phyloP scores from a whole-genome alignment of 1,284 basidiomycete genomes.

The Moesziomyces parantarcticus region DNA sequence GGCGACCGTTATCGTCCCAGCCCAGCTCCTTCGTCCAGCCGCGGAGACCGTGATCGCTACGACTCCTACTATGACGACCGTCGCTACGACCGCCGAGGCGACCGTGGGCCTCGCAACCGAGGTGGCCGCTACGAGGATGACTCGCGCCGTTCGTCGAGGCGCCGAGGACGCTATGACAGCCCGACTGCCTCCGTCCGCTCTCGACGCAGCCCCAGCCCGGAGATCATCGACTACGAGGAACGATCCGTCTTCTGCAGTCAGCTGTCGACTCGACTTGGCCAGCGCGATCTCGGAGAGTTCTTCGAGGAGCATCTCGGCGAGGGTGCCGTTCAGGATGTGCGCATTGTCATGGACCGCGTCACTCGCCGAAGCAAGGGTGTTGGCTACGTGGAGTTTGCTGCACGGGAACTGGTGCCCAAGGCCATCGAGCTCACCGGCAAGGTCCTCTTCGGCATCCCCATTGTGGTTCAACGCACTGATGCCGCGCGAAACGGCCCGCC shows the following conservation, averaged over 20 bases:
- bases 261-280: conserved; percentile 92
- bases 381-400: conserved; percentile 94
- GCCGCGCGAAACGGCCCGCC: conserved; percentile 83
- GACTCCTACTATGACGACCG: conserved; percentile 46
- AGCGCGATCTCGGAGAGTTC: conserved; percentile 95
- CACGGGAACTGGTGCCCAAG: conserved; percentile 88
- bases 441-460: conserved; percentile 95
- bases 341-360: conserved; percentile 92
- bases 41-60: conserved; percentile 33
- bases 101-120: conserved; percentile 19
- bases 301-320: conserved; percentile 95
- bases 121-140: conserved; percentile 33
- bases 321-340: conserved; percentile 88
- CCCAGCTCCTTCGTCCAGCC: conserved; percentile 29
- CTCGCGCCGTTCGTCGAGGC: conserved; percentile 16
- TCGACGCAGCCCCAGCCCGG: conserved; percentile 45
- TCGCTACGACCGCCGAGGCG: conserved; percentile 22
- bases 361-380: conserved; percentile 94
- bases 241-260: conserved; percentile 98
- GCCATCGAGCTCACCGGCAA: conserved; percentile 90
- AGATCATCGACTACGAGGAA: conserved; percentile 74
- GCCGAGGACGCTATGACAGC: conserved; percentile 35
- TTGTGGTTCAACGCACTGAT: conserved; percentile 94
- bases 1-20: conserved; percentile 19
- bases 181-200: conserved; percentile 35